Base-by-base conservation (phyloP, 2,329 filamentous ascomycete species). In the Exophiala alcalophila region DNA sequence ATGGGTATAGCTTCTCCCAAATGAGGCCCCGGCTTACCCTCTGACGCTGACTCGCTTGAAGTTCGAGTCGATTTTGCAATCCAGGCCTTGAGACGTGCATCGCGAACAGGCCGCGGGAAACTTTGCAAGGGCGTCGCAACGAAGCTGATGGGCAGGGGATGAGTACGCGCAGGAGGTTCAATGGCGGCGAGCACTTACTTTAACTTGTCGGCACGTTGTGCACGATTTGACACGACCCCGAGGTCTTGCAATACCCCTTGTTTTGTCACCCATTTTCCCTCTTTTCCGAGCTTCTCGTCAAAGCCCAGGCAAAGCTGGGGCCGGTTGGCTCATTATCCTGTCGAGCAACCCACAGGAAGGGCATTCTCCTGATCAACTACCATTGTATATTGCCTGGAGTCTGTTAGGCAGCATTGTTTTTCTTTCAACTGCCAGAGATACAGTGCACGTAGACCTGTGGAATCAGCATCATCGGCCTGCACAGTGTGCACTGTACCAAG, bases 101-200 rank as follows among this genome's bases (percentile, higher is more conserved):
- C 40, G 24, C 9, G 33, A 38, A 34, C 40, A 44, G 11, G 40
- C 40, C 5, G 33, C 40, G 4, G 40, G 40, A 44, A 44, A 44
- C 10, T 25, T 44, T 14, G 33, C 19, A 5, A 30, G 25, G 8
- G 40, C 40, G 38, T 44, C 40, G 24, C 40, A 44, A 18, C 40
- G 40, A 29, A 44, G 25, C 40, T 44, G 14, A n/a, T 39, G 5
- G 19, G 19, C 30, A 36, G 3, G 16, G 11, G 14, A 12, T 29
- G 25, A 33, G 30, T 30, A 26, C 15, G 36, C 14, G 12, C 9
- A 15, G 5, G 14, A 15, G 3, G 10, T 18, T 24, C 19, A 31
- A 15, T 10, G 25, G 12, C 11, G 20, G 12, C 6, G 6, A 24
- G 5, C 6, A 14, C 27, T 8, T 33, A 38, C 40, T 19, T 44